A percentile compares a stretch with the other conserved stretches of the same genome.
Conservation (phyloP, 768 basidiomycete genomes). For the Neoboletus magnificus region DNA sequence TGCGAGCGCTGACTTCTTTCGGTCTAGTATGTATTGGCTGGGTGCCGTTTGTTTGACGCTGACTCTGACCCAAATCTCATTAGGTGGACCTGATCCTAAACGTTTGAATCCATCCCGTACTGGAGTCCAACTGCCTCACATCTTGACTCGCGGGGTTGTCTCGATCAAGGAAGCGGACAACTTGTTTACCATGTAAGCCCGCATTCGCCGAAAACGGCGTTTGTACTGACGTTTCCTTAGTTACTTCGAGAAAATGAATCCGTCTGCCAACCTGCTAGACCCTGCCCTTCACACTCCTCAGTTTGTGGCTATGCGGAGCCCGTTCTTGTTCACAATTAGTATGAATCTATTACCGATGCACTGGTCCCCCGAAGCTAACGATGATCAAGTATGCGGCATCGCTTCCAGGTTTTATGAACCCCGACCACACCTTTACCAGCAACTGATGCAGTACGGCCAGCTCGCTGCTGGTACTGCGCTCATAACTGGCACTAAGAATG, state of each 20-base stretch:
- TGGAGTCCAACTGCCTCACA: constrained; percentile 57
- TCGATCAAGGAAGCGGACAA: constrained; percentile 64
- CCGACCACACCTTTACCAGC: constrained; percentile 65
- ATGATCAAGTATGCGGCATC: constrained; percentile 71
- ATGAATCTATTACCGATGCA: constrained; percentile 34
- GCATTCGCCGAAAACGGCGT: not conserved
- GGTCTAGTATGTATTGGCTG: constrained; percentile 44
- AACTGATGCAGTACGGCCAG: constrained; percentile 72
- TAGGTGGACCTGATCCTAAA: constrained; percentile 43
- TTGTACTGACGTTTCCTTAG: constrained; percentile 34
- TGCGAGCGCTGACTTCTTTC: constrained; percentile 67
- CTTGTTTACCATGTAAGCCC: constrained; percentile 64
- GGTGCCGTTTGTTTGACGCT: not conserved
- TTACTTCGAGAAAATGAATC: constrained; percentile 77
- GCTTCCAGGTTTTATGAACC: constrained; percentile 78
- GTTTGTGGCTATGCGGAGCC: constrained; percentile 75
- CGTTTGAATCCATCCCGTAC: constrained; percentile 36
- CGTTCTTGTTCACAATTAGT: constrained; percentile 92
- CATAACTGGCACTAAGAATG: constrained; percentile 71
- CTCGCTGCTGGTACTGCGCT: constrained; percentile 75
- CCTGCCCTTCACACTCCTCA: constrained; percentile 82
- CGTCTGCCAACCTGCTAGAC: constrained; percentile 76
- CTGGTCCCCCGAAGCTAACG: constrained; percentile 3
- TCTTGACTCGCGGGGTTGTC: constrained; percentile 62
- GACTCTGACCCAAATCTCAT: not conserved